Percentiles rank a stretch among this genome's conserved stretches.
phyloP scores from a whole-genome alignment of 106 monocot genomes.

The Dioscorea dumetorum region DNA sequence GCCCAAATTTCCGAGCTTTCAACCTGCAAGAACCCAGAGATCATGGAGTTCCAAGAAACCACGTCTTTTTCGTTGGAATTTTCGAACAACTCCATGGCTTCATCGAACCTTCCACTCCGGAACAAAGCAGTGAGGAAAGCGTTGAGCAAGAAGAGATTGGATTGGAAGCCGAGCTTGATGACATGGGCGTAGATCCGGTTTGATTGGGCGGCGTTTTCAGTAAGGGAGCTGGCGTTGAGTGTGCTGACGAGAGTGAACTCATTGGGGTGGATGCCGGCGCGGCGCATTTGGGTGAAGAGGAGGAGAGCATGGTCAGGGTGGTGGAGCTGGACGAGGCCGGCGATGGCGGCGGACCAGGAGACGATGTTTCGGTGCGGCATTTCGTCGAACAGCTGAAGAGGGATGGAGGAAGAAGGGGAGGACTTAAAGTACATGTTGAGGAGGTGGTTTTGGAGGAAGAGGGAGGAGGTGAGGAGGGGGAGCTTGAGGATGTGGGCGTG shows the following conservation, averaged over 20 bases:
- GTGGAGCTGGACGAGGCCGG: constrained; percentile 42
- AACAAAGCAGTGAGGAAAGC: constrained; percentile 54
- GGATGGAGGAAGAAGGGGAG: constrained; percentile 4
- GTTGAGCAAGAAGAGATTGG: constrained; percentile 61
- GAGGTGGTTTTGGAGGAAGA: constrained; percentile 80
- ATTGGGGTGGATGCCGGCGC: constrained; percentile 30
- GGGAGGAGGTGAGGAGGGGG: constrained; percentile 29
- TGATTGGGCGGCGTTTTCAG: constrained; percentile 1
- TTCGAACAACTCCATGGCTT: constrained; percentile 47
- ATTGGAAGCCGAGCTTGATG: constrained; percentile 46
- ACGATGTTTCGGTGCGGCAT: constrained; percentile 61
- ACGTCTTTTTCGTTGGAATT: constrained; percentile 30
- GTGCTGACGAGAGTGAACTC: constrained; percentile 76
- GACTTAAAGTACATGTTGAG: constrained; percentile 71
- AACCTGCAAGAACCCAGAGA: constrained; percentile 43
- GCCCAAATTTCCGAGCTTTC: constrained; percentile 35
- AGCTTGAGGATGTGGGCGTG: constrained; percentile 42
- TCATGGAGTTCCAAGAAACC: constrained; percentile 84
- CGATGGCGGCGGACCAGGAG: constrained; percentile 54
- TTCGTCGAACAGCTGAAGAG: constrained; percentile 52
- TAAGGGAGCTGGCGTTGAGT: constrained; percentile 54
- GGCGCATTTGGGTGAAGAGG: constrained; percentile 38
- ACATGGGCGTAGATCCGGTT: constrained; percentile 44
- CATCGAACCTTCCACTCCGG: constrained; percentile 23
- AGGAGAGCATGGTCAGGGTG: constrained; percentile 29